phyloP scores from a whole-genome alignment of 305 asterid species.

The Lippia alba region DNA sequence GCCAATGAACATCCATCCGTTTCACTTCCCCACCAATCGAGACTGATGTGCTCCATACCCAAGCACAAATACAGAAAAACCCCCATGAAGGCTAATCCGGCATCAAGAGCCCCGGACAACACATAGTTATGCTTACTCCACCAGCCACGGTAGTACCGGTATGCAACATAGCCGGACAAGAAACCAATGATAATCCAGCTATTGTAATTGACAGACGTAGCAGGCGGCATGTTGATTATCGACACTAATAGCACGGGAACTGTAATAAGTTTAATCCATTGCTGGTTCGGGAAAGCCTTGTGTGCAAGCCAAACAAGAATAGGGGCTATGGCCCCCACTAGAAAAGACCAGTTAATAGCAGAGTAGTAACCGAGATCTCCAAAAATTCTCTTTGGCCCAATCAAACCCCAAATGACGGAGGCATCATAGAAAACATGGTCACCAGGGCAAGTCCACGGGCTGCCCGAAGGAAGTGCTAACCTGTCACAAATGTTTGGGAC shows the following conservation, averaged over 20 bases:
- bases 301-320: slow-evolving; percentile 66
- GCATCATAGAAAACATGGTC: slow-evolving; percentile 95
- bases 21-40: slow-evolving; percentile 90
- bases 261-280: slow-evolving; percentile 65
- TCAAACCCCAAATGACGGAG: slow-evolving; percentile 92
- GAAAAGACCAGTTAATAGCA: slow-evolving; percentile 81
- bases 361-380: slow-evolving; percentile 87
- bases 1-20: slow-evolving; percentile 90
- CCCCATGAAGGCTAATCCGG: slow-evolving; percentile 97
- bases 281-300: slow-evolving; percentile 69
- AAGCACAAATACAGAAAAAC: slow-evolving; percentile 75
- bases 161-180: slow-evolving; percentile 73
- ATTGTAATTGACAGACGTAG: slow-evolving; percentile 85
- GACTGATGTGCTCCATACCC: slow-evolving; percentile 65
- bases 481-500: slow-evolving; percentile 86
- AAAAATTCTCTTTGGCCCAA: slow-evolving; percentile 81
- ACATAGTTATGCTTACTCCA: slow-evolving; percentile 90
- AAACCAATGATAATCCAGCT: slow-evolving; percentile 89
- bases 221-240: slow-evolving; percentile 85
- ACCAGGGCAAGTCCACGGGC: slow-evolving; percentile 97
- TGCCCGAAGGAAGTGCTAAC: slow-evolving; percentile 67
- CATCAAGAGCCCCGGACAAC: slow-evolving; percentile 93
- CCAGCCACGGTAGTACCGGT: slow-evolving; percentile 68
- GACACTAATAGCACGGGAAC: slow-evolving; percentile 81
- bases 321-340: slow-evolving; percentile 80